Base-by-base conservation (phyloP, 2,329 filamentous ascomycete genomes). In the Hypoxylon sp. region DNA sequence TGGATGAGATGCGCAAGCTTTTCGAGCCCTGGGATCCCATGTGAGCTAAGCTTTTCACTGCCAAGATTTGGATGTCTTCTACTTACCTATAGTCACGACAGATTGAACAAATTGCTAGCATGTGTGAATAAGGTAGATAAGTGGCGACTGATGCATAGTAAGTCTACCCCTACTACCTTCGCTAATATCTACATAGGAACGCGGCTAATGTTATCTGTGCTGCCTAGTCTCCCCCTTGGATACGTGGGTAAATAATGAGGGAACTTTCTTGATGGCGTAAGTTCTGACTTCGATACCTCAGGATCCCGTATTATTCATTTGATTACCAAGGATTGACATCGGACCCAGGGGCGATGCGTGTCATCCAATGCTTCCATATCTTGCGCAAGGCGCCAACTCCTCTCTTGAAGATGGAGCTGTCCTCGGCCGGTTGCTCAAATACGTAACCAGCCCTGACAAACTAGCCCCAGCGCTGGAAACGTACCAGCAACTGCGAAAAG, bases 91-190 rank as follows among this genome's bases (percentile, higher is more conserved):
- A 16, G 46, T 19, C 19, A 57, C 34, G 3, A 21, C 29, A 70
- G 65, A 19, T 30, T 68, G 16, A 63, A 39, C 21, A 70, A 67
- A 34, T 54, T 71, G 14, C 52, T 70, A 29, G 60, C 62, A 30
- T 71, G 61, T 19, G 70, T 70, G 3, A 48, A 66, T 16, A 46
- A 52, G 30, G 70, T 71, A 16, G 68, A 71, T 43, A 71, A 71
- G 39, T 71, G 70, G 70, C 56, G 68, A 52, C 50, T 70, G 12
- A 71, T 71, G 70, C 68, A 71, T 48, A 66, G 68, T 71, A 61
- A 62, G 8, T 47, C 11, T 46, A 45, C 51, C 21, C 39, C 7
- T 25, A 34, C 21, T 25, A 39, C 3, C 6, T 11, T 11, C 8
- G 8, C n/a, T n/a, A 12, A 25, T 4, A 7, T 14, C 14, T 30